These are phyloP conservation scores for Chrysanthemum lavandulifolium DNA, from an alignment of 129 eudicot species.

Conservation along the genomic window DNA sequence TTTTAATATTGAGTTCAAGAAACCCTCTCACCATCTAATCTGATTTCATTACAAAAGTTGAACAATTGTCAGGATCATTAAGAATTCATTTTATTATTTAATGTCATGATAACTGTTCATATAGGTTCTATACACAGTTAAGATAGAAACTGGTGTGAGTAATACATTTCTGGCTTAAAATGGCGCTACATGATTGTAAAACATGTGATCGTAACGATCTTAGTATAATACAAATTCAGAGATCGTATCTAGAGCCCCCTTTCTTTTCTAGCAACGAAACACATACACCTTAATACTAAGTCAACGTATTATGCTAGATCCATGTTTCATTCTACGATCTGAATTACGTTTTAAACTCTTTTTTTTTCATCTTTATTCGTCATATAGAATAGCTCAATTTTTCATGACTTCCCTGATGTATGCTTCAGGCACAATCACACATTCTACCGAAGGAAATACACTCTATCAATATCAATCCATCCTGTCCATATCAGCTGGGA, in stretches of 20 bases:
- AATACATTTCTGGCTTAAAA: no score
- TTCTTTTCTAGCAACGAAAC: no score
- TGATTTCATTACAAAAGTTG: not conserved
- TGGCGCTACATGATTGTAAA: no score
- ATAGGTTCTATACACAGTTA: no score
- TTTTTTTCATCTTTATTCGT: not conserved
- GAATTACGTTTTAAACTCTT: not conserved
- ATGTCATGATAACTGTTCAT: no score
- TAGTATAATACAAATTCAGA: no score
- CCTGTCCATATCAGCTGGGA: slow-evolving; percentile 66
- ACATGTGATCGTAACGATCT: no score
- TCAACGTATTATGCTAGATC: not conserved
- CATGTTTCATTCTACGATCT: not conserved
- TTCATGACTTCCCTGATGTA: not conserved
- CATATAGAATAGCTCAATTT: not conserved
- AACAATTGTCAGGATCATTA: no score
- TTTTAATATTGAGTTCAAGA: not conserved
- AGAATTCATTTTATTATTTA: no score
- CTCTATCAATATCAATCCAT: slow-evolving; percentile 74
- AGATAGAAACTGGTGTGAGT: no score
- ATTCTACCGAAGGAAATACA: slow-evolving; percentile 67
- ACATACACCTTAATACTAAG: not conserved
- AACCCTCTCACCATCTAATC: not conserved
- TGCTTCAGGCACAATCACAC: slow-evolving; percentile 81
- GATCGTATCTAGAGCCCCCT: no score